Evolutionary conservation across 768 basidiomycete species (phyloP), one percentile per base, ranked within the genome.

Genomic region (Gymnopilus junonius): DNA sequence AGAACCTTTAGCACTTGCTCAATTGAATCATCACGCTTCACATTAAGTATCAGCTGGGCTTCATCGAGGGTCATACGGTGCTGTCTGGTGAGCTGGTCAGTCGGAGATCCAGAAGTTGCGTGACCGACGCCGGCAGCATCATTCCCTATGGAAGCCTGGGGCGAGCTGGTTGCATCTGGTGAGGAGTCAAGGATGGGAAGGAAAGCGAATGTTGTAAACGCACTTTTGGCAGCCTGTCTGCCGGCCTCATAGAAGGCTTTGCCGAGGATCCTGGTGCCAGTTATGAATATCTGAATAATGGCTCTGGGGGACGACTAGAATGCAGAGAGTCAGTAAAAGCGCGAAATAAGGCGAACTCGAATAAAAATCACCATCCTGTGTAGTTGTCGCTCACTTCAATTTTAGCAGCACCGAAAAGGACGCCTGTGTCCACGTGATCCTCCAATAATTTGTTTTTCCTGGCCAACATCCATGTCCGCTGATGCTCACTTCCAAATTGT

Each of bases 61-160:
- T 99, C 97, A 68, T 98, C 96, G 68, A 97, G 70, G 7, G 94
- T 95, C 95, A 99, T 96, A 55, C 90, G 88, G 70, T 95, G 88
- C 66, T 92, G 87, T 66, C 90, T 86, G 56, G 93, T 94, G 39
- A 97, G 79, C 70, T 85, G 87, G 82, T 95, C 94, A 11, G 91
- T 92, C 8, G 82, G 66, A 25, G 92, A 92, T n/a, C 84, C 84
- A 14, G 91, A 88, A 12, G 80, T 91, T 17, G 93, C 92, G 54
- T 90, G 80, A 40, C 88, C 86, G 17, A 93, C 85, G 40, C 93
- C 93, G 14, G 87, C 87, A 20, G 85, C 87, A 63, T 93, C 92
- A 35, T 81, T 78, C 21, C 85, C 87, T n/a, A 88, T 76, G 2
- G 80, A 87, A 2, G 82, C 87, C 59, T 92, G 88, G 65, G 95